These are phyloP conservation scores for Pyricularia sp. DNA, from an alignment of 2,329 filamentous ascomycete species.

Conservation along the genomic window DNA sequence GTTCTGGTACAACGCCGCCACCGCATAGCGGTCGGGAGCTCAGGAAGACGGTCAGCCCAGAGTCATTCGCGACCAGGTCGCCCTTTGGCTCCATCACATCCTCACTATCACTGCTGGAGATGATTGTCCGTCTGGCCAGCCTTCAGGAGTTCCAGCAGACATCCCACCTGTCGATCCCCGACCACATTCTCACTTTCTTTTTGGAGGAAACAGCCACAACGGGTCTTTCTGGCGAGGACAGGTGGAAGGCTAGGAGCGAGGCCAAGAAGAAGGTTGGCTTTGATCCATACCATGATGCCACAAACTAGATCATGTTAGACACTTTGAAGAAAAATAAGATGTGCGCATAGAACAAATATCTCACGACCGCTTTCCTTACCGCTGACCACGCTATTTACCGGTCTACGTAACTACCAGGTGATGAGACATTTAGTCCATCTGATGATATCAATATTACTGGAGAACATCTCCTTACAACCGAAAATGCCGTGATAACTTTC, in stretches of 20 bases:
- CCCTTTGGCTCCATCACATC: slow-evolving; percentile 39
- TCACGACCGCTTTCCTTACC: too few relatives aligned
- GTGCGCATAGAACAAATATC: too few relatives aligned
- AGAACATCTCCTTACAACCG: too few relatives aligned
- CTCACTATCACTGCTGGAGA: slow-evolving; percentile 68
- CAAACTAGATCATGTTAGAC: neutral
- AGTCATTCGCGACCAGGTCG: slow-evolving; percentile 26
- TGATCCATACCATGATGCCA: slow-evolving; percentile 39
- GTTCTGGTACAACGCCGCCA: slow-evolving; percentile 2
- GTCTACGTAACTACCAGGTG: neutral
- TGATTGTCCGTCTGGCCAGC: slow-evolving; percentile 71
- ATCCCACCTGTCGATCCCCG: slow-evolving; percentile 78
- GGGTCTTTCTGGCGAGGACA: slow-evolving; percentile 31
- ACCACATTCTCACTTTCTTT: slow-evolving; percentile 83
- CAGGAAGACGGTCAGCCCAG: slow-evolving; percentile 8
- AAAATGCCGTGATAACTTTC: too few relatives aligned
- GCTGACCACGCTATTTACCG: too few relatives aligned
- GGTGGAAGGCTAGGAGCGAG: slow-evolving; percentile 29
- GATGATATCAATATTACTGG: too few relatives aligned
- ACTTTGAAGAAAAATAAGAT: neutral
- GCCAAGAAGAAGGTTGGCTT: slow-evolving; percentile 39
- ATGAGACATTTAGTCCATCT: too few relatives aligned
- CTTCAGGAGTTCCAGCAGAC: slow-evolving; percentile 87
- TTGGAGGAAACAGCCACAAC: slow-evolving; percentile 48
- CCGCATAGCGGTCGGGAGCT: slow-evolving; percentile 6